Percentiles rank a stretch among this genome's conserved stretches.
Evolutionary conservation across 352 stramenopile genomes (phyloP).

Genomic region (Globisporangium alternatum): DNA sequence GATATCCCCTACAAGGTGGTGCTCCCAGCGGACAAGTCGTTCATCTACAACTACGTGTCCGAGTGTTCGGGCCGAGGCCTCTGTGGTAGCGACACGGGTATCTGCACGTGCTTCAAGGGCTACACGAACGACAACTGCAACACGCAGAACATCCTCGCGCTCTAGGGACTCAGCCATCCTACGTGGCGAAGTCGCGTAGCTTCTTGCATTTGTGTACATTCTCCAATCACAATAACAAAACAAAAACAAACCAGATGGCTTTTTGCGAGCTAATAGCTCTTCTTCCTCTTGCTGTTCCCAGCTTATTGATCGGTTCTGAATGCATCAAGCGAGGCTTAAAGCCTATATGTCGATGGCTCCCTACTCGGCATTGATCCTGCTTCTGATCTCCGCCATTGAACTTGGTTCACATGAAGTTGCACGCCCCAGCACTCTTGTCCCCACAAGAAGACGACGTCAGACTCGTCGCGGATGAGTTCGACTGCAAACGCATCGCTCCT

Average conservation of each 20-base stretch:
- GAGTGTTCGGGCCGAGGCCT: slow-evolving; percentile 72
- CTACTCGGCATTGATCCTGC: no score
- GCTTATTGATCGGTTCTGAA: no score
- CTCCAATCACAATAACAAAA: background rate
- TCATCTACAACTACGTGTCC: slow-evolving; percentile 70
- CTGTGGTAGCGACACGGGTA: slow-evolving; percentile 55
- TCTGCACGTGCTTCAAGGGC: slow-evolving; percentile 88
- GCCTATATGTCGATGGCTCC: no score
- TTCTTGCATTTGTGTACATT: background rate
- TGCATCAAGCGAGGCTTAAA: no score
- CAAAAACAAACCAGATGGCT: background rate
- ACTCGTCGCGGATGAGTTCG: background rate
- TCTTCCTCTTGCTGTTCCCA: background rate
- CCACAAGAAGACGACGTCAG: background rate
- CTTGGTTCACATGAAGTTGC: slow-evolving; percentile 17
- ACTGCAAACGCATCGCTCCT: background rate
- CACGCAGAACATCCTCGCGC: slow-evolving; percentile 76
- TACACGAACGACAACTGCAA: slow-evolving; percentile 88
- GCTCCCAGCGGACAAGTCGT: slow-evolving; percentile 19
- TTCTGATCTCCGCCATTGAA: no score
- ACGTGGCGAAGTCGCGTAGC: background rate
- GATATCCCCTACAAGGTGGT: slow-evolving; percentile 31
- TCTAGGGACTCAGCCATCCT: slow-evolving; percentile 26
- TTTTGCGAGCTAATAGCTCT: background rate
- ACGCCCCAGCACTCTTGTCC: background rate